These are phyloP conservation scores for Ambrosiella cleistominuta DNA, from an alignment of 2,329 filamentous ascomycete species.

Conservation along the genomic window DNA sequence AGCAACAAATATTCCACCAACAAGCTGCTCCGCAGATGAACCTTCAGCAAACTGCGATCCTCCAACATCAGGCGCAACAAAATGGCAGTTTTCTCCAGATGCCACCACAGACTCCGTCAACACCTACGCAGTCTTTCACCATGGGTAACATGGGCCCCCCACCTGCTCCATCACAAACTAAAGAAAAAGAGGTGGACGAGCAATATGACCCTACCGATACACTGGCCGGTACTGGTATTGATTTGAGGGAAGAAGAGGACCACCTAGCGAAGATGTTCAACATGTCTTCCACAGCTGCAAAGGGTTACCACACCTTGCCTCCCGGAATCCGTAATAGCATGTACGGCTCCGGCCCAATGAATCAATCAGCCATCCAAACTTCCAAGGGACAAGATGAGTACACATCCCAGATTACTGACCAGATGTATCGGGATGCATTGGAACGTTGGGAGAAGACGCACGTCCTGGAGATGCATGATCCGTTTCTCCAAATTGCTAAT, in stretches of 20 bases:
- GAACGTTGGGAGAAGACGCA: conserved; percentile 40
- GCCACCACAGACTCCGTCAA: conserved; percentile 2
- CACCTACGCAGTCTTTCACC: conserved; percentile 3
- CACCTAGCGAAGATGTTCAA: conserved; percentile 44
- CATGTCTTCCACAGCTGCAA: not conserved
- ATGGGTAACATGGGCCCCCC: conserved; percentile 36
- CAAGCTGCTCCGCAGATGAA: conserved; percentile 6
- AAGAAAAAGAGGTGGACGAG: conserved; percentile 43
- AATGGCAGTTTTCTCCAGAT: not conserved
- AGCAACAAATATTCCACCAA: conserved; percentile 6
- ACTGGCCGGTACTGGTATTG: conserved; percentile 67
- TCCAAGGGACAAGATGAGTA: conserved; percentile 36
- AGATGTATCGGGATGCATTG: conserved; percentile 48
- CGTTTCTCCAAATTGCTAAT: conserved; percentile 52
- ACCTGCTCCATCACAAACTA: conserved; percentile 21
- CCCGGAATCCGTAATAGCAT: conserved; percentile 39
- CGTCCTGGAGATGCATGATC: conserved; percentile 53
- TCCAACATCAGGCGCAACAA: conserved; percentile 7
- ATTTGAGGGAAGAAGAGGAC: conserved; percentile 73
- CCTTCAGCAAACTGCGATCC: conserved; percentile 6
- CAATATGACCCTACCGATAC: conserved; percentile 69
- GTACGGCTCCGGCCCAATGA: conserved; percentile 47
- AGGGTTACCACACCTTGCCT: conserved; percentile 16
- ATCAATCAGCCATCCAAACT: conserved; percentile 37
- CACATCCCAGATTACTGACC: conserved; percentile 45